phyloP scores from a whole-genome alignment of 2,329 filamentous ascomycete genomes.

The Fusarium acutatum region DNA sequence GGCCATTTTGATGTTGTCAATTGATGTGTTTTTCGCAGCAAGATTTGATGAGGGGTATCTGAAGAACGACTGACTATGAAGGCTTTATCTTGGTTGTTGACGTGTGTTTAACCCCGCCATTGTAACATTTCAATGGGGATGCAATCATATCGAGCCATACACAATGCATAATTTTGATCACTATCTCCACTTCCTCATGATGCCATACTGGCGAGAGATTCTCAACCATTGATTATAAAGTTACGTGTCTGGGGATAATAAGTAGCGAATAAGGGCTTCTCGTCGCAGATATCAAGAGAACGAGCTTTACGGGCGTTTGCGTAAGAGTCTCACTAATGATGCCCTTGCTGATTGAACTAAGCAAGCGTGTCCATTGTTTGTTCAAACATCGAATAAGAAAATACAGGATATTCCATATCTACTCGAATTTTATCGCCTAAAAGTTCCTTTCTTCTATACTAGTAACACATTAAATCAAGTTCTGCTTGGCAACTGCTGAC shows the following conservation, averaged over 20 bases:
- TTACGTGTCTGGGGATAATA: fast-evolving
- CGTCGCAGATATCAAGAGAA: too few species aligned
- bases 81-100: neutral
- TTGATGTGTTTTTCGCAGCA: fast-evolving
- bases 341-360: fast-evolving
- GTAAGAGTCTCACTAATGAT: fast-evolving
- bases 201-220: neutral
- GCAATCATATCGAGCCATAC: neutral
- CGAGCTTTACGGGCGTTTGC: fast-evolving
- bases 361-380: neutral
- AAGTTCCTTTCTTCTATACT: neutral
- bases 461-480: fast-evolving
- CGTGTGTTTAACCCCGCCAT: neutral
- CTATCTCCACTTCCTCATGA: neutral
- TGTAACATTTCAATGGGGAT: neutral
- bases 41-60: fast-evolving
- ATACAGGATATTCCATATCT: fast-evolving
- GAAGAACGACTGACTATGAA: fast-evolving
- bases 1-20: neutral
- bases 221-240: neutral
- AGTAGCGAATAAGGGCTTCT: too few species aligned
- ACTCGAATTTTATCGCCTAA: fast-evolving
- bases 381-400: fast-evolving
- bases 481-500: neutral
- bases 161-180: fast-evolving